Evolutionary conservation across 78 protist species (phyloP).

Genomic region (Isochrysis galbana): DNA sequence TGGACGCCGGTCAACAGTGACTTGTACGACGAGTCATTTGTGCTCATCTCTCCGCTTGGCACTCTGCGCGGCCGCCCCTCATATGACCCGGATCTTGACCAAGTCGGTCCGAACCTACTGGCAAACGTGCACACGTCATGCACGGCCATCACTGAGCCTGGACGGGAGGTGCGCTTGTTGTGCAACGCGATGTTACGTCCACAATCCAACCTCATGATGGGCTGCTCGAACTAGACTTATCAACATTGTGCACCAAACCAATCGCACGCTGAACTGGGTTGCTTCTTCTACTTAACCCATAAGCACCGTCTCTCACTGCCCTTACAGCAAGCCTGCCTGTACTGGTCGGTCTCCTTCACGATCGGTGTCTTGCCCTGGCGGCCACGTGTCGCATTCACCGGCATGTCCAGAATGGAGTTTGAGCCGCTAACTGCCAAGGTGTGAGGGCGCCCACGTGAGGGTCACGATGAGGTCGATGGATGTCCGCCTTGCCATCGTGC

Average conservation of each 20-base stretch:
- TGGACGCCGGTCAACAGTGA: background rate
- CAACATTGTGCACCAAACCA: too few relatives aligned
- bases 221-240: too few relatives aligned
- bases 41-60: background rate
- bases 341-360: background rate
- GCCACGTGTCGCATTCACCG: background rate
- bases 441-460: too few relatives aligned
- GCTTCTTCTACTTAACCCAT: too few relatives aligned
- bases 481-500: too few relatives aligned
- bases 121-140: too few relatives aligned
- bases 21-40: background rate
- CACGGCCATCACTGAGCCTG: background rate
- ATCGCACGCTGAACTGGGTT: too few relatives aligned
- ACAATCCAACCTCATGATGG: too few relatives aligned
- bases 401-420: background rate
- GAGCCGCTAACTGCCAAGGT: too few relatives aligned
- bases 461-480: too few relatives aligned
- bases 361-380: background rate
- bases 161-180: background rate
- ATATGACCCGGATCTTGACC: background rate
- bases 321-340: background rate
- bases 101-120: background rate
- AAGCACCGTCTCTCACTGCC: background rate
- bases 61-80: background rate
- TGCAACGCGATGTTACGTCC: background rate